Conservation (phyloP, 495 filamentous ascomycete species). For the Pyrenula aspistea region DNA sequence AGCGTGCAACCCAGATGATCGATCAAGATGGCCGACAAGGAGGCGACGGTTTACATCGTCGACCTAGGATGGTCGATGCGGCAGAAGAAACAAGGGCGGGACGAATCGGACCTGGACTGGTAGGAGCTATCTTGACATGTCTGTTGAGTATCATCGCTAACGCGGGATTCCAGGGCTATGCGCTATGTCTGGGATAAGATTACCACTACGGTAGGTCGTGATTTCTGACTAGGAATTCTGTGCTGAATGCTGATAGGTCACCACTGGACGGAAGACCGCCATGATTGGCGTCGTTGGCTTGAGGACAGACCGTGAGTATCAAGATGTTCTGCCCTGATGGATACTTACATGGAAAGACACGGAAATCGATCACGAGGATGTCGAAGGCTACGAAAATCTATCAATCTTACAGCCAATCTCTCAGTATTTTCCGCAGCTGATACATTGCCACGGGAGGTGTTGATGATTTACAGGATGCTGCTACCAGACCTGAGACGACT, state of each 20-base stretch:
- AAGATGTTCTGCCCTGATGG: conserved; percentile 2
- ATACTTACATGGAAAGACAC: conserved; percentile 36
- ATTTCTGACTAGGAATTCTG: background rate
- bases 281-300: conserved; percentile 72
- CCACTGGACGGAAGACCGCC: conserved; percentile 71
- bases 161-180: conserved; percentile 35
- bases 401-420: conserved; percentile 58
- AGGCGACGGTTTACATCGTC: conserved; percentile 84
- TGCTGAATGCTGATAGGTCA: conserved; percentile 39
- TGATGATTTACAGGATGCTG: conserved; percentile 36
- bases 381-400: conserved; percentile 65
- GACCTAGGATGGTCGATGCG: conserved; percentile 81
- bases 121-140: background rate
- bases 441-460: background rate
- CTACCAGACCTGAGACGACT: conserved; percentile 58
- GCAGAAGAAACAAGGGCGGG: conserved; percentile 57
- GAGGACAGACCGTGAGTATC: conserved; percentile 52
- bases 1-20: too few relatives aligned
- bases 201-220: conserved; percentile 52
- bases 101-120: conserved; percentile 75
- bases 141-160: background rate
- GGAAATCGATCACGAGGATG: conserved; percentile 47
- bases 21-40: conserved; percentile 73
- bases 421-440: conserved; percentile 33
- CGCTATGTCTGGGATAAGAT: conserved; percentile 96